phyloP scores from a whole-genome alignment of 257 asterid genomes.

The Solanum etuberosum region DNA sequence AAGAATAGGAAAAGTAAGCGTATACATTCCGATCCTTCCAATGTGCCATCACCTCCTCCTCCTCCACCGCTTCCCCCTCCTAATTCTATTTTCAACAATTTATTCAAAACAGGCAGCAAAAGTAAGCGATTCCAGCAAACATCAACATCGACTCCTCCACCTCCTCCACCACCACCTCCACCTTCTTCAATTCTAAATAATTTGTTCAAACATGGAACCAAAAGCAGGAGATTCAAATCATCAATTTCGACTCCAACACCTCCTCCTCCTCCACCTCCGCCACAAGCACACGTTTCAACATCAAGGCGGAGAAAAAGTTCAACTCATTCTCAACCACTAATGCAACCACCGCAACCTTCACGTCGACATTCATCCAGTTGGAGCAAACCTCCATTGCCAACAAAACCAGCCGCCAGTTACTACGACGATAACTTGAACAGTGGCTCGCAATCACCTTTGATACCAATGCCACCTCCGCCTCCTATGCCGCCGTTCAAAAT shows the following conservation, averaged over 20 bases:
- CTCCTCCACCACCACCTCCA: conserved; percentile 56
- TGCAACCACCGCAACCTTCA: conserved; percentile 4
- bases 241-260: conserved; percentile 13
- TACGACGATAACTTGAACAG: conserved; percentile 21
- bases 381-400: conserved; percentile 62
- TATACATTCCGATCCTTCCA: conserved; percentile 43
- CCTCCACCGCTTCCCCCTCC: conserved; percentile 68
- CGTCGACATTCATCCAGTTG: conserved; percentile 9
- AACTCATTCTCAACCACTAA: background rate
- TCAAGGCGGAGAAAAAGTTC: background rate
- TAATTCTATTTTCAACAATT: conserved; percentile 52
- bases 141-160: conserved; percentile 13
- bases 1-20: conserved; percentile 56
- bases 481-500: conserved; percentile 70
- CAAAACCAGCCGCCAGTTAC: conserved; percentile 14
- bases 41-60: conserved; percentile 38
- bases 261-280: conserved; percentile 17
- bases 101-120: conserved; percentile 46
- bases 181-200: conserved; percentile 58
- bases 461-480: conserved; percentile 59
- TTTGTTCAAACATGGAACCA: conserved; percentile 45
- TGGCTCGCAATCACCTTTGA: conserved; percentile 56
- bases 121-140: conserved; percentile 40
- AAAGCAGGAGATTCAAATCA: conserved; percentile 43
- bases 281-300: conserved; percentile 4